Evolutionary conservation across 805 yeast species (phyloP).

Genomic region (Sugiyamaella valdiviana): DNA sequence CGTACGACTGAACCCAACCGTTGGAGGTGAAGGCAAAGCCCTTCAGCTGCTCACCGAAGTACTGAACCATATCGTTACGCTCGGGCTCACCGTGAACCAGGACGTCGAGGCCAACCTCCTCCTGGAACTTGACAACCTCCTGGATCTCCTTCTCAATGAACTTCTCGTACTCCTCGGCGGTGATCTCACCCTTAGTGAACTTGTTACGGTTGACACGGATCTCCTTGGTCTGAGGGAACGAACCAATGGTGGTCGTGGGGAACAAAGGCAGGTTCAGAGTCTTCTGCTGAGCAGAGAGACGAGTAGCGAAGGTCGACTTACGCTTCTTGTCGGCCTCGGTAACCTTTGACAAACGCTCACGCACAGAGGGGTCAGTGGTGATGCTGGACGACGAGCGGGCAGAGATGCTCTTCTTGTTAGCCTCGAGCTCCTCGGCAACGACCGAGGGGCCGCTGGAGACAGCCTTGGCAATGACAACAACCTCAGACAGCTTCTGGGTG

Average conservation of each 20-base stretch:
- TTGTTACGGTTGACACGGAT: conserved; percentile 98
- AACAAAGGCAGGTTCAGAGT: conserved; percentile 91
- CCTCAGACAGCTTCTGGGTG: conserved; percentile 90
- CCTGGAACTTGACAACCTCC: conserved; percentile 96
- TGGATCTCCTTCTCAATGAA: conserved; percentile 97
- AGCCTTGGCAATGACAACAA: conserved; percentile 84
- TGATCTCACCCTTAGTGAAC: conserved; percentile 91
- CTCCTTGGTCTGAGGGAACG: conserved; percentile 99
- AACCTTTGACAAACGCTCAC: conserved; percentile 68
- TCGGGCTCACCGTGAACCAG: conserved; percentile 99
- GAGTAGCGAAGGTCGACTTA: conserved; percentile 75
- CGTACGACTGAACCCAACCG: conserved; percentile 99
- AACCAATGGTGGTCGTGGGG: conserved; percentile 99
- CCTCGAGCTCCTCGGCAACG: conserved; percentile 69
- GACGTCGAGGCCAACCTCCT: conserved; percentile 96
- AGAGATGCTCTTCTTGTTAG: conserved; percentile 79
- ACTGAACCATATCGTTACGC: conserved; percentile 99
- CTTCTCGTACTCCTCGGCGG: conserved; percentile 91
- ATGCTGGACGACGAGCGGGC: conserved; percentile 81
- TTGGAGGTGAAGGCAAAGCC: conserved; percentile 98
- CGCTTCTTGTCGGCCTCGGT: conserved; percentile 69
- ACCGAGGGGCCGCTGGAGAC: conserved; percentile 63
- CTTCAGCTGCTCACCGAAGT: conserved; percentile 97
- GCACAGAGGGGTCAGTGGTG: conserved; percentile 88
- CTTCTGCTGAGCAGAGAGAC: conserved; percentile 82